Evolutionary conservation across 2,329 filamentous ascomycete species (phyloP).

Genomic region (Fusarium luffae): DNA sequence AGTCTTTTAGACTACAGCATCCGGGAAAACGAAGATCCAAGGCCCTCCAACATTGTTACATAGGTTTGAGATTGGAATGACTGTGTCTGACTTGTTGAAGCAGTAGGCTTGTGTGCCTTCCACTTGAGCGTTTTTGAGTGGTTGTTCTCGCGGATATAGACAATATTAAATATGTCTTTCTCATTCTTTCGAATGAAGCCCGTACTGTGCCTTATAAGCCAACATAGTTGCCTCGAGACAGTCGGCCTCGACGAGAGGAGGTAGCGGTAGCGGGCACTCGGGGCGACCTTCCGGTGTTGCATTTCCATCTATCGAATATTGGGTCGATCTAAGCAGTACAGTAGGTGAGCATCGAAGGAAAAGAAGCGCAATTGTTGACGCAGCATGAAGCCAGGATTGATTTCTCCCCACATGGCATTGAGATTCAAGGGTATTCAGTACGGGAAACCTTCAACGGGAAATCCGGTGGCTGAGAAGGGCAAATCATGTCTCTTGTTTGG

Average conservation of each 20-base stretch:
- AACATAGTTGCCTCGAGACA: background rate
- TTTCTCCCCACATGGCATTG: constrained; percentile 24
- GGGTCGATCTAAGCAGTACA: background rate
- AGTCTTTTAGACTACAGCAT: background rate
- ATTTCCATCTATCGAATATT: constrained; percentile 16
- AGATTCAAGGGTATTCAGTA: constrained; percentile 6
- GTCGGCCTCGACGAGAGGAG: background rate
- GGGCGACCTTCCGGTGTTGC: constrained; percentile 20
- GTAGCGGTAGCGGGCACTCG: background rate
- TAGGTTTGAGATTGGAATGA: background rate
- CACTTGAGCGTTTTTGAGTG: background rate
- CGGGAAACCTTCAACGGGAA: constrained; percentile 30
- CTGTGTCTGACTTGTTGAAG: background rate
- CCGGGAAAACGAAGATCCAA: constrained; percentile 38
- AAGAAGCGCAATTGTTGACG: constrained; percentile 17
- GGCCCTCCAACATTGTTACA: constrained; percentile 9
- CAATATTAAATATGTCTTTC: background rate
- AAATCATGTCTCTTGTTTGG: background rate
- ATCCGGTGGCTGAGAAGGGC: constrained; percentile 21
- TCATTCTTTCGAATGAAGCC: background rate
- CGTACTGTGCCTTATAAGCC: background rate
- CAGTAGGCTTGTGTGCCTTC: background rate
- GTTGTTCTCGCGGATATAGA: background rate
- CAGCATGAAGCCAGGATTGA: constrained; percentile 8
- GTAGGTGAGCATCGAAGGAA: constrained; percentile 6